phyloP scores from a whole-genome alignment of 108 stramenopile genomes.

The Discostella stelligeroides region DNA sequence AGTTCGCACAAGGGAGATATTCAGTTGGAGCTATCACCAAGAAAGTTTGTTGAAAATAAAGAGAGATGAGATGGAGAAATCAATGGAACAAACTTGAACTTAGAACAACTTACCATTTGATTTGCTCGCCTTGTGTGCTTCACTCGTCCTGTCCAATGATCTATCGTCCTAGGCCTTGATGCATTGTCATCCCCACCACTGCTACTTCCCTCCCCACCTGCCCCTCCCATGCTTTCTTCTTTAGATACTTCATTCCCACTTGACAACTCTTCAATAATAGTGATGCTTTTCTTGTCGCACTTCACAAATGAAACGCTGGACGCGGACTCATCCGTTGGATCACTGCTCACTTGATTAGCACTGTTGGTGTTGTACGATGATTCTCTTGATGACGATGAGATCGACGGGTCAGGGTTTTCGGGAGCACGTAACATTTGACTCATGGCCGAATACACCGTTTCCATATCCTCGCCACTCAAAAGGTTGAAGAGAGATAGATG shows the following conservation, averaged over 20 bases:
- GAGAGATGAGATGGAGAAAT: neutral
- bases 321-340: neutral
- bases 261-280: slow-evolving; percentile 7
- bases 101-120: slow-evolving; percentile 43
- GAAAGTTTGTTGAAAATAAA: neutral
- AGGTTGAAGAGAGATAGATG: slow-evolving; percentile 82
- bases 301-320: slow-evolving; percentile 34
- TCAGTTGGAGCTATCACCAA: slow-evolving; percentile 62
- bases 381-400: slow-evolving; percentile 8
- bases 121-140: slow-evolving; percentile 50
- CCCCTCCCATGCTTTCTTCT: slow-evolving; percentile 8
- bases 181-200: neutral
- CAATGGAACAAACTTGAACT: neutral
- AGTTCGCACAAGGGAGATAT: slow-evolving; percentile 71
- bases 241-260: slow-evolving; percentile 33
- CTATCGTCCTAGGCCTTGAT: slow-evolving; percentile 25
- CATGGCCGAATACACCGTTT: slow-evolving; percentile 75
- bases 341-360: neutral
- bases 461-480: slow-evolving; percentile 77
- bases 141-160: slow-evolving; percentile 69
- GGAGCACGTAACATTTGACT: slow-evolving; percentile 65
- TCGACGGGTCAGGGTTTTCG: slow-evolving; percentile 1
- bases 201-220: neutral
- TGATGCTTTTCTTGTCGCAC: slow-evolving; percentile 7
- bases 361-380: neutral